phyloP scores from a whole-genome alignment of 495 filamentous ascomycete genomes.

The Penicillium herquei region DNA sequence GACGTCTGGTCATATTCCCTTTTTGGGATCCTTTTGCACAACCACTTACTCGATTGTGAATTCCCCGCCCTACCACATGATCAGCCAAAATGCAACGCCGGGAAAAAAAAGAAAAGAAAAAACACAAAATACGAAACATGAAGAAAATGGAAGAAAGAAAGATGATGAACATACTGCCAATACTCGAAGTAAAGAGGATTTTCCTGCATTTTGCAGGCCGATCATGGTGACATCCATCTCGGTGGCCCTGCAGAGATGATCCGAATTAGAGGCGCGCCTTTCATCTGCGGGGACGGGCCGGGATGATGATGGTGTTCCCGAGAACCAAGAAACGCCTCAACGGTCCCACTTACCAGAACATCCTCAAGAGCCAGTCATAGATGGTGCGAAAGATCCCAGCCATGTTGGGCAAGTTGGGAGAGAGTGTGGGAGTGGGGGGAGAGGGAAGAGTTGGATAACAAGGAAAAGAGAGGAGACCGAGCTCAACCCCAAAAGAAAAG shows the following conservation, averaged over 20 bases:
- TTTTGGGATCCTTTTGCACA: constrained; percentile 9
- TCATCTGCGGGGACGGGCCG: constrained; percentile 41
- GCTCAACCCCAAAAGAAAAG: constrained; percentile 7
- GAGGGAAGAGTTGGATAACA: constrained; percentile 4
- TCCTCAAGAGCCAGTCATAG: constrained; percentile 97
- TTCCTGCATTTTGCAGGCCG: constrained; percentile 96
- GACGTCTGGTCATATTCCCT: background rate
- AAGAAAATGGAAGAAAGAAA: background rate
- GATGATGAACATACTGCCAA: constrained; percentile 70
- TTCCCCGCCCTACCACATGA: constrained; percentile 75
- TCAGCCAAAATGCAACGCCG: constrained; percentile 23
- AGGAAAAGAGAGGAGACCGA: background rate
- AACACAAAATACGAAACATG: background rate
- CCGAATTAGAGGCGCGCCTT: constrained; percentile 13
- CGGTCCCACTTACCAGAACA: constrained; percentile 86
- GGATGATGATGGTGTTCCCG: constrained; percentile 15
- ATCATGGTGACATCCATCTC: constrained; percentile 99
- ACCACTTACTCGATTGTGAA: constrained; percentile 95
- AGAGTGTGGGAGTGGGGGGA: constrained; percentile 1
- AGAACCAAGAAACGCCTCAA: constrained; percentile 15
- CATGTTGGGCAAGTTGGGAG: constrained; percentile 50
- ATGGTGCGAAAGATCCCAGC: constrained; percentile 86
- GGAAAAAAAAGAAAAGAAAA: background rate
- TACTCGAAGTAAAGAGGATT: constrained; percentile 91
- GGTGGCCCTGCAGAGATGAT: constrained; percentile 67